phyloP scores from a whole-genome alignment of 2,329 filamentous ascomycete genomes.

The Apiospora rasikravindrae region DNA sequence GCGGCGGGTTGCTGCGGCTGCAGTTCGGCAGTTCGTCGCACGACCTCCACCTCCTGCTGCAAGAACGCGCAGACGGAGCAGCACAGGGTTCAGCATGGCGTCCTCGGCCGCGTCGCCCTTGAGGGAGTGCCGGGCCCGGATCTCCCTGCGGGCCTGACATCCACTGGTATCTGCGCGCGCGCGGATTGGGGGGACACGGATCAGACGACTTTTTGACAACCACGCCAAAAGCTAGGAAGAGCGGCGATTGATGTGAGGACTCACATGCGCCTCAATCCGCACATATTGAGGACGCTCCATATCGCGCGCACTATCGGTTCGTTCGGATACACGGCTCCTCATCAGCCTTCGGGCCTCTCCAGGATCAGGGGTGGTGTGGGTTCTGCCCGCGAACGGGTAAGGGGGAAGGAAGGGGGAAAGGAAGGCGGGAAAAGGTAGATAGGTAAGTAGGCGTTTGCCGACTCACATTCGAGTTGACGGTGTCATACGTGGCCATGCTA shows the following conservation, averaged over 20 bases:
- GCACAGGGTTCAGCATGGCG: neutral
- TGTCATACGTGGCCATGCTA: neutral
- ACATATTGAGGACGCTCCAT: neutral
- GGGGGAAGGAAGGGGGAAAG: too few species aligned
- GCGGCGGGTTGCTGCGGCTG: neutral
- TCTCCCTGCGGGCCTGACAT: neutral
- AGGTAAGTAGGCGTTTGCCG: too few species aligned
- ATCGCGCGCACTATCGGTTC: neutral
- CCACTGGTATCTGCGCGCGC: neutral
- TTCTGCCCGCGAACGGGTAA: too few species aligned
- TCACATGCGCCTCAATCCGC: neutral
- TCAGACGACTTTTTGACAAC: neutral
- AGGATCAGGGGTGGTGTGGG: too few species aligned
- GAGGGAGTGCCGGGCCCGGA: neutral
- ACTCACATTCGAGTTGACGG: slow-evolving; percentile 4
- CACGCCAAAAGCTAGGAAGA: neutral
- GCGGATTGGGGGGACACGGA: neutral
- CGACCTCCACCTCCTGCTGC: slow-evolving; percentile 9
- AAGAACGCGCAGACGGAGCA: slow-evolving; percentile 13
- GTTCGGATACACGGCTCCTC: neutral
- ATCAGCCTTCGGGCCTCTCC: neutral
- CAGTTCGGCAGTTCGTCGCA: neutral
- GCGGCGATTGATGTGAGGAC: neutral
- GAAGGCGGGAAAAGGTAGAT: too few species aligned
- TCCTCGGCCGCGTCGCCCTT: slow-evolving; percentile 10